Conservation (phyloP, 441 rosid genomes). For the Bocquillonia castaneifolia region DNA sequence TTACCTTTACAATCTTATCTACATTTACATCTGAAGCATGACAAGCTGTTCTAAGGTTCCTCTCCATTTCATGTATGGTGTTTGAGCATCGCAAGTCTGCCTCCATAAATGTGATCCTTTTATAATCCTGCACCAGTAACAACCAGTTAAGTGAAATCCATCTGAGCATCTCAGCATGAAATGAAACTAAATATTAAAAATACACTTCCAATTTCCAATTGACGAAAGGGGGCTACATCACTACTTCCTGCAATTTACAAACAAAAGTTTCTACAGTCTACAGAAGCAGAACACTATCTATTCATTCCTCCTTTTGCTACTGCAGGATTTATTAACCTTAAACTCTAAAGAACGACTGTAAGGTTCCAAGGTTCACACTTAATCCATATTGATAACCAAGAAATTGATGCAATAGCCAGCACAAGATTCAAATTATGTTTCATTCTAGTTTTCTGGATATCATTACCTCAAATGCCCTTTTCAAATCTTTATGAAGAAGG, state of each 20-base stretch:
- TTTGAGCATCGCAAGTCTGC: slow-evolving; percentile 77
- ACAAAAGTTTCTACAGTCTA: background rate
- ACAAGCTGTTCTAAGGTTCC: slow-evolving; percentile 89
- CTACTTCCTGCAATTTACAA: background rate
- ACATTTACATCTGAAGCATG: slow-evolving; percentile 73
- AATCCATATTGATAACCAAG: background rate
- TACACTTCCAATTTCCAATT: background rate
- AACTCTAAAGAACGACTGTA: background rate
- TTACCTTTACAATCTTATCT: slow-evolving; percentile 80
- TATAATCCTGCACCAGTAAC: slow-evolving; percentile 59
- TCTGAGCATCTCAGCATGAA: background rate
- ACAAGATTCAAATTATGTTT: background rate
- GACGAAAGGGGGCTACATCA: background rate
- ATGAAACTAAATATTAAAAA: background rate
- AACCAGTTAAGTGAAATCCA: background rate
- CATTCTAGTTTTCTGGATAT: slow-evolving; percentile 9
- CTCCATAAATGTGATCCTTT: slow-evolving; percentile 76
- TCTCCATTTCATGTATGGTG: slow-evolving; percentile 80
- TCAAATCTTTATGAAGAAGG: slow-evolving; percentile 75
- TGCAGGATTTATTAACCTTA: background rate
- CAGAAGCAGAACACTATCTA: background rate
- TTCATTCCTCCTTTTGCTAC: background rate
- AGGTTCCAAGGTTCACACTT: background rate
- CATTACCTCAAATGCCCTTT: slow-evolving; percentile 74
- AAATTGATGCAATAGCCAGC: background rate